Evolutionary conservation across 768 basidiomycete species (phyloP), one percentile per base, ranked within the genome.

Genomic region (Multifurca ochricompacta): DNA sequence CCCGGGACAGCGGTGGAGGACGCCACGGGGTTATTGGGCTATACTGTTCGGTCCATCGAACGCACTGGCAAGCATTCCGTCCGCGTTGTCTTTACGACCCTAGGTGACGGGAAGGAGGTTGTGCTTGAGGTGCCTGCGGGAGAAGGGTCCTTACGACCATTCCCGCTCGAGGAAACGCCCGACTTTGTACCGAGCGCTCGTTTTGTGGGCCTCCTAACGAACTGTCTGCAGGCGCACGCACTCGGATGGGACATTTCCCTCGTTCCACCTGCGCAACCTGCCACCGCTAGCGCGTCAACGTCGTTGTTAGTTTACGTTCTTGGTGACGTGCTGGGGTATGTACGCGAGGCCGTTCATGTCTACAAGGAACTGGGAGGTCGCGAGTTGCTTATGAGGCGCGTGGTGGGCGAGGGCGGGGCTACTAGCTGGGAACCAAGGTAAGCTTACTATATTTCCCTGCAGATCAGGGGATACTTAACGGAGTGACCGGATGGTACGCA

Each of bases 361-460:
- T 85, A 83, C 64, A 85, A 83, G 65, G 83, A 84, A 57, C 67
- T 84, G 6, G 81, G 83, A 7, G 83, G 83, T 7, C 66, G 83
- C 16, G 83, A 84, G 68, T 63, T 85, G 19, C 63, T 82, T 21
- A 83, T 85, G 82, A 69, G 82, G 23, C 66, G 82, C 32, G 74
- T 70, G 62, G 76, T 84, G 36, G 70, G 75, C 57, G 74, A 79
- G 19, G 79, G 74, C 9, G 82, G 82, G 18, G 78, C 79, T n/a
- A n/a, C n/a, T n/a, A n/a, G n/a, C n/a, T n/a, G n/a, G n/a, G n/a
- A n/a, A n/a, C n/a, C n/a, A n/a, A n/a, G n/a, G n/a, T n/a, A n/a
- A n/a, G n/a, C n/a, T n/a, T n/a, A n/a, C n/a, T n/a, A n/a, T n/a
- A n/a, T n/a, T n/a, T n/a, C n/a, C n/a, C n/a, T n/a, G n/a, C n/a